A percentile compares a stretch with the other conserved stretches of the same genome.
Conservation (phyloP, 2,329 filamentous ascomycete species). For the Aspergillus uvarum region DNA sequence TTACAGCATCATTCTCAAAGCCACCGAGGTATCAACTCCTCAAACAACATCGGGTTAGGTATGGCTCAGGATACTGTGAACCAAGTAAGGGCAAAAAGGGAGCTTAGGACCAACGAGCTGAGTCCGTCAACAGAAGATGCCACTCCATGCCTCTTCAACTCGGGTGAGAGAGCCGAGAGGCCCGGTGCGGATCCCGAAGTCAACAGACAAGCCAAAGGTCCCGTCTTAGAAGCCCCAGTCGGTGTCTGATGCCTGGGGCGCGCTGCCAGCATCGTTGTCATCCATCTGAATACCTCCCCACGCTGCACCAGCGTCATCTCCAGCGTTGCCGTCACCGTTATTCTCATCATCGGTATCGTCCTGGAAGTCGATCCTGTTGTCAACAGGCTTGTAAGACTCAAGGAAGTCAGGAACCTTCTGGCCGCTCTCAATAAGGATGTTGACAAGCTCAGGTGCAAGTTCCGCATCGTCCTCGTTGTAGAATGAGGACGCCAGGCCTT, state of each 20-base stretch:
- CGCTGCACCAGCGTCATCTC: constrained; percentile 11
- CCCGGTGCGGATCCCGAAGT: neutral
- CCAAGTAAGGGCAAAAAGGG: neutral
- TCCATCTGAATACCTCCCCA: constrained; percentile 20
- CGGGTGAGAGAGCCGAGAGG: neutral
- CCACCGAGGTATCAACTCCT: neutral
- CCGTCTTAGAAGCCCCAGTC: constrained; percentile 5
- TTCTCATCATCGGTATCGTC: constrained; percentile 54
- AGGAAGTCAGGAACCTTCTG: constrained; percentile 84
- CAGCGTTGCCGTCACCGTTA: constrained; percentile 19
- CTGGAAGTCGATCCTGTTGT: constrained; percentile 48
- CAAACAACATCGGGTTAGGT: neutral
- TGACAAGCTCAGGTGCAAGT: constrained; percentile 71
- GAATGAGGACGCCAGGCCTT: constrained; percentile 83
- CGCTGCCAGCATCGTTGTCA: constrained; percentile 8
- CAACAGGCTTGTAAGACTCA: constrained; percentile 51
- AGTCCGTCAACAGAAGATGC: neutral
- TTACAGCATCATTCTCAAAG: neutral
- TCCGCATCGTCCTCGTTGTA: constrained; percentile 74
- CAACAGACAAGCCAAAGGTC: neutral
- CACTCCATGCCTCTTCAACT: neutral
- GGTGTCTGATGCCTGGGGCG: neutral
- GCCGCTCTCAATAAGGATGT: constrained; percentile 75
- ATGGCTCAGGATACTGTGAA: neutral
- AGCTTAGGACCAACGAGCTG: neutral